Conservation (phyloP, 192 early-diverging fungal genomes). For the Geosiphon pyriformis region DNA sequence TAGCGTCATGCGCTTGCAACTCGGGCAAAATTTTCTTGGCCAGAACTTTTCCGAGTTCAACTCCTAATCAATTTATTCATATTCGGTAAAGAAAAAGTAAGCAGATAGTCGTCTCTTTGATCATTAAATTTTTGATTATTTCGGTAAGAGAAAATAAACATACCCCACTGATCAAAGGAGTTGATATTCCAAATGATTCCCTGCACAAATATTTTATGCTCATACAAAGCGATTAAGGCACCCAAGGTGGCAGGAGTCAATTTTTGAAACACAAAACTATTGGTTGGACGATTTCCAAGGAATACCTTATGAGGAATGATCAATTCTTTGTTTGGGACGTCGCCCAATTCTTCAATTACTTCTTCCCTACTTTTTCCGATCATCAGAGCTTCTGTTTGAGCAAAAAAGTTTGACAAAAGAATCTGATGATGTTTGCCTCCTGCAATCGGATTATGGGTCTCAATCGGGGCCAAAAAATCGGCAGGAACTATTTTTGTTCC, state of each 20-base stretch:
- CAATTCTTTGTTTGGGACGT: constrained; percentile 51
- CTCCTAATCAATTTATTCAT: constrained; percentile 33
- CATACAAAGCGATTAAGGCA: constrained; percentile 92
- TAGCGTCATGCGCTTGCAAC: constrained; percentile 47
- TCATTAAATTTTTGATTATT: no score
- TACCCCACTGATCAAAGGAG: constrained; percentile 90
- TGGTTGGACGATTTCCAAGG: constrained; percentile 95
- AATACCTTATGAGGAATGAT: constrained; percentile 96
- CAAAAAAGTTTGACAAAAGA: constrained; percentile 98
- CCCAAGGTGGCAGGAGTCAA: constrained; percentile 88
- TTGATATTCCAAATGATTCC: constrained; percentile 98
- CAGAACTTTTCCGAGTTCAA: constrained; percentile 98
- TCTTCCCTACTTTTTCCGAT: constrained; percentile 79
- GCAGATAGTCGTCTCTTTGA: no score
- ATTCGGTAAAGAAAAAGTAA: no score
- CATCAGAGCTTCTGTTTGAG: constrained; percentile 97
- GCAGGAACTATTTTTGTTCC: constrained; percentile 94
- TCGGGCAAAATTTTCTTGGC: constrained; percentile 96
- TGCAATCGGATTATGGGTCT: constrained; percentile 87
- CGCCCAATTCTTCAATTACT: constrained; percentile 75
- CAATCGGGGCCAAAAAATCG: constrained; percentile 94
- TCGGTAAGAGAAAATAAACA: background rate
- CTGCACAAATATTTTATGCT: constrained; percentile 99
- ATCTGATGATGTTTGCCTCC: constrained; percentile 89
- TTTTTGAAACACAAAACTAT: constrained; percentile 91